Percentiles rank a stretch among this genome's conserved stretches.
Conservation (phyloP, 2,329 filamentous ascomycete species). For the Pestalotiopsis sp. region DNA sequence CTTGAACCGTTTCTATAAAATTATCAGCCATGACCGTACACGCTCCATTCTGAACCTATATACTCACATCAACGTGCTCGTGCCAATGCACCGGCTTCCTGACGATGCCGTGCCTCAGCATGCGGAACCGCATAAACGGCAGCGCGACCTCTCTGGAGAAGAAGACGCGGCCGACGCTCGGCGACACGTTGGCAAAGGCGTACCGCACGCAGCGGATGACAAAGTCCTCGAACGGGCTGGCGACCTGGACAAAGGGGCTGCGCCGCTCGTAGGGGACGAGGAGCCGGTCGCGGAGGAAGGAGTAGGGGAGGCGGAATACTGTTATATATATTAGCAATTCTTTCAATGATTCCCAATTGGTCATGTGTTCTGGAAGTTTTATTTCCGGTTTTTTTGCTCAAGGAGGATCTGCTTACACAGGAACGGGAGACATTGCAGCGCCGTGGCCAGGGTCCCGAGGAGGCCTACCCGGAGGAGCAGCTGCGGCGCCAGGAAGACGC, state of each 20-base stretch:
- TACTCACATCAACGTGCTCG: constrained; percentile 43
- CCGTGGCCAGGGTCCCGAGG: constrained; percentile 57
- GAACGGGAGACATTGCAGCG: constrained; percentile 67
- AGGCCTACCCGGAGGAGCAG: constrained; percentile 69
- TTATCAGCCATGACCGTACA: no score
- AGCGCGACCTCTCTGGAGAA: constrained; percentile 73
- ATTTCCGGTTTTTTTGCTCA: no score
- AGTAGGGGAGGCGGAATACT: constrained; percentile 61
- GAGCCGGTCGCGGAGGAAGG: constrained; percentile 61
- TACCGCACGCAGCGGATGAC: constrained; percentile 78
- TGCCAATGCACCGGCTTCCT: constrained; percentile 65
- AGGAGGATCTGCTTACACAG: constrained; percentile 51
- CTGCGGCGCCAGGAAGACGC: constrained; percentile 71
- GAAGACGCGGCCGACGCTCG: constrained; percentile 72
- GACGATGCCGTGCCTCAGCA: constrained; percentile 71
- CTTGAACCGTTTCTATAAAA: constrained; percentile 46
- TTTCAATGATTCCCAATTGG: no score
- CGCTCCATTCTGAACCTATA: no score
- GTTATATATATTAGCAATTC: background rate
- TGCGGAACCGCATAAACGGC: constrained; percentile 74
- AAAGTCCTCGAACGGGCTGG: constrained; percentile 76
- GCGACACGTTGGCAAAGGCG: constrained; percentile 72
- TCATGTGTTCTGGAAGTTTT: no score
- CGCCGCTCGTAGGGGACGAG: constrained; percentile 43
- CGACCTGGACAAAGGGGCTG: constrained; percentile 66